Evolutionary conservation across 331 rosid species (phyloP), one percentile per base, ranked within the genome.

Genomic region (Arachis monticola): DNA sequence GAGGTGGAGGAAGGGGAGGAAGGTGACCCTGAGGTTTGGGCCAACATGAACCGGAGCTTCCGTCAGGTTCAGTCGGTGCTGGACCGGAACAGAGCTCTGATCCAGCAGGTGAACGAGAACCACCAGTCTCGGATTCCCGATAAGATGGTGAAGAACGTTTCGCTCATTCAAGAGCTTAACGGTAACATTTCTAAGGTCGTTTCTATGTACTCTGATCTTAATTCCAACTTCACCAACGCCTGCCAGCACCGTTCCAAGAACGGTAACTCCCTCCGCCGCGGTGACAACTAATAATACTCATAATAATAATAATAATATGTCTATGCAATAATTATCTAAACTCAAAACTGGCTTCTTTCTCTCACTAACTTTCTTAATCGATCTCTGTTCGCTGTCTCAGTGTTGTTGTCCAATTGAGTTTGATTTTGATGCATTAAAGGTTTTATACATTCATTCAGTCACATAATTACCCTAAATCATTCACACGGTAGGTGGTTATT

Each of bases 101-200:
- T 91, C 79, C 95, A 89, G 70, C 94, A 91, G 64, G 98, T 91
- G 71, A 93, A 87, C 82, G 89, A 91, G 60, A 93, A 93, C 51
- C 98, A 93, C 53, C 96, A 87, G 70, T 88, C 96, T 0, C 63
- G 95, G 67, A 76, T 89, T 31, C 84, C 87, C 0, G 90, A 82
- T 69, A 93, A 91, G 76, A 91, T 93, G 98, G 91, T 78, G 2
- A 87, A 89, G 76, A 93, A 91, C 79, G 97, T 91, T 1, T 82
- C 89, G 6, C 74, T 91, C 55, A 93, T 93, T 64, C 92, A 85
- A 64, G 97, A 93, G 52, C 86, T 91, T 45, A 93, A 93, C 58
- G 88, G 90, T 22, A 93, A 93, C 78, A 88, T 93, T 45, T 81
- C 90, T 5, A 88, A 89, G 87, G 94, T 93, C 75, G 91, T 79